Conservation (phyloP, 164 flowering plant species). For the Dillenia turbinata region DNA sequence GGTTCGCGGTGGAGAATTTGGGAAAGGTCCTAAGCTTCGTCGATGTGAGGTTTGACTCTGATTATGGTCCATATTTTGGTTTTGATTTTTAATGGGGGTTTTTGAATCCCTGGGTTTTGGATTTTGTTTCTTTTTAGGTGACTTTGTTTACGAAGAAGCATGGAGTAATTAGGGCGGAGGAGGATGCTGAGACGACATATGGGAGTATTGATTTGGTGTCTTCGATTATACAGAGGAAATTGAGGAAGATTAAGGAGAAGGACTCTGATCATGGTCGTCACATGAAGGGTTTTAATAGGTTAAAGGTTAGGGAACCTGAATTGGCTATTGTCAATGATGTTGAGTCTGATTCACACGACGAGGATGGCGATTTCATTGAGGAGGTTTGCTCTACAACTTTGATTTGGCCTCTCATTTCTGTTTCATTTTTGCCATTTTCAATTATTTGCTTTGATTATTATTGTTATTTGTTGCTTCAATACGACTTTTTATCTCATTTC, state of each 20-base stretch:
- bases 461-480: no score
- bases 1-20: slow-evolving; percentile 73
- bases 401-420: not conserved
- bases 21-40: slow-evolving; percentile 74
- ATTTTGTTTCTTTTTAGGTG: slow-evolving; percentile 34
- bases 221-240: slow-evolving; percentile 71
- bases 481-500: no score
- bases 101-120: slow-evolving; percentile 2
- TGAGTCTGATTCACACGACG: slow-evolving; percentile 17
- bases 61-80: not conserved
- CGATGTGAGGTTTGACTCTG: slow-evolving; percentile 63
- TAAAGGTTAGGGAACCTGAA: slow-evolving; percentile 52
- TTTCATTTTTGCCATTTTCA: no score
- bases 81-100: not conserved
- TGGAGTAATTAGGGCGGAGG: slow-evolving; percentile 91
- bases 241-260: slow-evolving; percentile 95
- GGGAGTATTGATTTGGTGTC: slow-evolving; percentile 86
- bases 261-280: slow-evolving; percentile 88
- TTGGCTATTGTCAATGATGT: slow-evolving; percentile 20
- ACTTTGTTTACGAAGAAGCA: slow-evolving; percentile 84
- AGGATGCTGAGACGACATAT: slow-evolving; percentile 68
- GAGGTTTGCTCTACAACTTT: slow-evolving; percentile 27
- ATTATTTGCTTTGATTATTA: no score
- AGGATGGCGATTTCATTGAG: slow-evolving; percentile 26
- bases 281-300: slow-evolving; percentile 75